Conservation (phyloP, 345 rosid species). For the Syzygium aromaticum region DNA sequence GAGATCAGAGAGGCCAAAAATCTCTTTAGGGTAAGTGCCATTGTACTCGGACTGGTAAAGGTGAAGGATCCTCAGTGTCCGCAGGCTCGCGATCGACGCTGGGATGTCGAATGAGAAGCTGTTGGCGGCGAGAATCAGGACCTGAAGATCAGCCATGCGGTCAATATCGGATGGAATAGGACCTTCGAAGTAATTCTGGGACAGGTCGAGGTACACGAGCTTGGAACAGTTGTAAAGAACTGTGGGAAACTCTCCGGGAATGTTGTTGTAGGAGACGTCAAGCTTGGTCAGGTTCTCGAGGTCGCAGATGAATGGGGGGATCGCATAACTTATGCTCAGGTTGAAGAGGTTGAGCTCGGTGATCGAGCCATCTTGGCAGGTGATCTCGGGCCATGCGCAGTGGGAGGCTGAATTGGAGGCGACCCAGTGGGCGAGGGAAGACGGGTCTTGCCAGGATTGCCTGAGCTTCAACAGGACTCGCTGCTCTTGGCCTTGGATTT, state of each 20-base stretch:
- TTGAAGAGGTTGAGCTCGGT: conserved; percentile 5
- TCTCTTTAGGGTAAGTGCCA: conserved; percentile 32
- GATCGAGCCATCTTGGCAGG: conserved; percentile 28
- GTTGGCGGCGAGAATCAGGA: conserved; percentile 25
- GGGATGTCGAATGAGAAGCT: conserved; percentile 45
- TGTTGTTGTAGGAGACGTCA: conserved; percentile 18
- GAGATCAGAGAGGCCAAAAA: conserved; percentile 31
- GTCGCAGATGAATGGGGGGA: conserved; percentile 49
- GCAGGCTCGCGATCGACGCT: conserved; percentile 23
- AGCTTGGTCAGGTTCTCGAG: conserved; percentile 28
- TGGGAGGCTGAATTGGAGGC: conserved; percentile 17
- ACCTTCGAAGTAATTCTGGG: conserved; percentile 41
- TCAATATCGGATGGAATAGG: conserved; percentile 34
- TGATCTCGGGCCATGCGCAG: conserved; percentile 49
- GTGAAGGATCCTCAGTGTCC: conserved; percentile 17
- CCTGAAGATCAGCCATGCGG: conserved; percentile 20
- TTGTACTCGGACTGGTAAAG: conserved; percentile 21
- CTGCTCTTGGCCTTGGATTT: conserved; percentile 5
- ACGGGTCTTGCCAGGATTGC: conserved; percentile 35
- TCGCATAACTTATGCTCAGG: conserved; percentile 15
- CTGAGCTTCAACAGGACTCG: conserved; percentile 22
- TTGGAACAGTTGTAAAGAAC: conserved; percentile 30
- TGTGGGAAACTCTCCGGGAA: conserved; percentile 29
- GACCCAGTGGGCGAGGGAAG: conserved; percentile 28
- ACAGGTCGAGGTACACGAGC: conserved; percentile 34